These are phyloP conservation scores for Colletotrichum liriopes DNA, from an alignment of 2,329 filamentous ascomycete genomes.

Conservation along the genomic window DNA sequence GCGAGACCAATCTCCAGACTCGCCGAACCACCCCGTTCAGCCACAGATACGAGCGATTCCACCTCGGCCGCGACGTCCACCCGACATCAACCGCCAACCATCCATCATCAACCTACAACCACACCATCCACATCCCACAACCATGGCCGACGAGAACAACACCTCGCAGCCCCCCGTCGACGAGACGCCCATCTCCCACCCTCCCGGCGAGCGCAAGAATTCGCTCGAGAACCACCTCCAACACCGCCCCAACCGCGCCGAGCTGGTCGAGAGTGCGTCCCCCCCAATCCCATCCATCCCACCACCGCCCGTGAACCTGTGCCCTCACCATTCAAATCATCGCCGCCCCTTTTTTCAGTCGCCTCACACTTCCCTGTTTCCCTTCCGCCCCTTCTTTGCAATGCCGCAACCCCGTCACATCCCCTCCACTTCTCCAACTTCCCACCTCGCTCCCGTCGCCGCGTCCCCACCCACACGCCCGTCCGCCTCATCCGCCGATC, in stretches of 20 bases:
- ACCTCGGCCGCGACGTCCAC: background rate
- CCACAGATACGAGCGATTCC: constrained; percentile 24
- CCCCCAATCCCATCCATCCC: background rate
- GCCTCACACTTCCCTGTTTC: constrained; percentile 21
- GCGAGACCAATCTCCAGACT: constrained; percentile 15
- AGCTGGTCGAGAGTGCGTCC: constrained; percentile 83
- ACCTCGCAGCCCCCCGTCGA: constrained; percentile 59
- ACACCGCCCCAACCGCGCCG: constrained; percentile 81
- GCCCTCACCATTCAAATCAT: background rate
- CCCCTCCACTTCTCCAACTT: constrained; percentile 17
- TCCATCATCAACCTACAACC: no score
- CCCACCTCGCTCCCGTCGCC: background rate
- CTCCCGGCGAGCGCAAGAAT: constrained; percentile 69
- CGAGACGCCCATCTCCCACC: constrained; percentile 70
- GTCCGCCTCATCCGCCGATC: constrained; percentile 41
- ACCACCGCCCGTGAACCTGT: background rate
- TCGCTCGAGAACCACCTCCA: constrained; percentile 82
- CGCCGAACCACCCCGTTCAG: constrained; percentile 12
- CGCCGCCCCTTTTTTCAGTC: background rate
- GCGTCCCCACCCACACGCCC: constrained; percentile 3
- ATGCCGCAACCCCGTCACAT: background rate
- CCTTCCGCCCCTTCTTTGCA: background rate
- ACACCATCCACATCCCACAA: constrained; percentile 12
- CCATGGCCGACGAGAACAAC: constrained; percentile 53
- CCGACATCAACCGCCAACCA: constrained; percentile 21